Percentiles rank a stretch among this genome's conserved stretches.
Conservation (phyloP, 2,329 filamentous ascomycete species). For the Penicillium sp. region DNA sequence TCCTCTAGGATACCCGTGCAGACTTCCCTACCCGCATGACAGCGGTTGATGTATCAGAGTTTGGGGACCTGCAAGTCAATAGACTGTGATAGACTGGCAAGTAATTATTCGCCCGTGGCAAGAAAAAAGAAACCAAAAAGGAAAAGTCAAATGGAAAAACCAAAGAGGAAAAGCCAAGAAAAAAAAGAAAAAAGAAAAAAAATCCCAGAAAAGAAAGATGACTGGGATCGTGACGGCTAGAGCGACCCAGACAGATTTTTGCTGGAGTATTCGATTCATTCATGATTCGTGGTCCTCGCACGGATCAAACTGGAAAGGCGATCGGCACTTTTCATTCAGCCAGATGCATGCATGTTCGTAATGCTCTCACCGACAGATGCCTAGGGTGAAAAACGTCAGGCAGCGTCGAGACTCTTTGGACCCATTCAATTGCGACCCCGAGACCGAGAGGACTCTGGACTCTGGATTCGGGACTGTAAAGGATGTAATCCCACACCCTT, state of each 20-base stretch:
- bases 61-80: constrained; percentile 27
- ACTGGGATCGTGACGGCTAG: constrained; percentile 13
- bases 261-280: not conserved
- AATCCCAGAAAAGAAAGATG: not conserved
- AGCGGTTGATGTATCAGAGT: constrained; percentile 27
- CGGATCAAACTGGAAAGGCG: constrained; percentile 22
- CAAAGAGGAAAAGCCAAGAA: too few species aligned
- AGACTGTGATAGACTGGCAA: constrained; percentile 2
- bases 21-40: constrained; percentile 30
- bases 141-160: too few species aligned
- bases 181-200: not conserved
- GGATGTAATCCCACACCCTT: constrained; percentile 10
- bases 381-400: constrained; percentile 1
- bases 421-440: not conserved
- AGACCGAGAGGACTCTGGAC: not conserved
- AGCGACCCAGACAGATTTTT: constrained; percentile 9
- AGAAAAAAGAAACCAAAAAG: not conserved
- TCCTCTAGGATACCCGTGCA: constrained; percentile 31
- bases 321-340: constrained; percentile 26
- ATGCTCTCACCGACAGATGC: constrained; percentile 28
- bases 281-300: constrained; percentile 15
- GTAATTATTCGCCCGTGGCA: constrained; percentile 6
- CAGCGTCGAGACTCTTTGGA: not conserved
- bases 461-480: not conserved
- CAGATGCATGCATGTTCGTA: constrained; percentile 20